A percentile compares a stretch with the other conserved stretches of the same genome.
Conservation (phyloP, 768 basidiomycete genomes). For the Tubosaeta brunneosetosa region DNA sequence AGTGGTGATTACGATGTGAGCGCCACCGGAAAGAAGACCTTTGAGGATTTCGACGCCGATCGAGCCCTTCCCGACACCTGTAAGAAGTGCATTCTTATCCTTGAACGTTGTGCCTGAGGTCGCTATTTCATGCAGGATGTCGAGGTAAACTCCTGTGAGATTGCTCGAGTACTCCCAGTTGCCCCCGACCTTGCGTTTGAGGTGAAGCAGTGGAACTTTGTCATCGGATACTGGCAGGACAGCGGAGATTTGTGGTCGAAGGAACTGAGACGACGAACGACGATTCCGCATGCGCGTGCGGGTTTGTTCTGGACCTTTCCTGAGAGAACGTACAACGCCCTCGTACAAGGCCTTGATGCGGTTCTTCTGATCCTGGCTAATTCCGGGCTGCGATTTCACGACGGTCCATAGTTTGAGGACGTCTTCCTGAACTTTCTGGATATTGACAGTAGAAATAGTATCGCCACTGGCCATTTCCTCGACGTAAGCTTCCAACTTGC, state of each 20-base stretch:
- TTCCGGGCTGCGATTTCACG: slow-evolving; percentile 94
- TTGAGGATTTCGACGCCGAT: slow-evolving; percentile 98
- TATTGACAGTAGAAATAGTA: slow-evolving; percentile 80
- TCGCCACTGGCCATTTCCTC: slow-evolving; percentile 98
- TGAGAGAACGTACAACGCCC: slow-evolving; percentile 90
- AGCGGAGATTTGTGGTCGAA: slow-evolving; percentile 81
- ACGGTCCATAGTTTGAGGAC: slow-evolving; percentile 96
- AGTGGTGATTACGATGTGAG: slow-evolving; percentile 95
- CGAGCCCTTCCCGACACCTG: slow-evolving; percentile 96
- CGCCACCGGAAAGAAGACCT: slow-evolving; percentile 93
- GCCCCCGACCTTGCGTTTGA: slow-evolving; percentile 94
- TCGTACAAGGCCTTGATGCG: slow-evolving; percentile 94
- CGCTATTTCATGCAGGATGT: slow-evolving; percentile 96
- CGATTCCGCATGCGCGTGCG: slow-evolving; percentile 61
- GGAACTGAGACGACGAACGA: slow-evolving; percentile 94
- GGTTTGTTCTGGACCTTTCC: slow-evolving; percentile 66
- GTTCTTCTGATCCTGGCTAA: slow-evolving; percentile 95
- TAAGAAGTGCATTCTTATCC: slow-evolving; percentile 97
- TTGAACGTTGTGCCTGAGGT: slow-evolving; percentile 98
- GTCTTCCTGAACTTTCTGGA: slow-evolving; percentile 97
- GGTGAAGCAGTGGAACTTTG: slow-evolving; percentile 89
- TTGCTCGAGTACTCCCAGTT: slow-evolving; percentile 98
- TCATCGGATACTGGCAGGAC: slow-evolving; percentile 72
- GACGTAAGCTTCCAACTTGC: slow-evolving; percentile 96
- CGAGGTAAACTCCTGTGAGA: slow-evolving; percentile 91